phyloP scores from a whole-genome alignment of 805 yeast species.

The Myxozyma nipponensis region DNA sequence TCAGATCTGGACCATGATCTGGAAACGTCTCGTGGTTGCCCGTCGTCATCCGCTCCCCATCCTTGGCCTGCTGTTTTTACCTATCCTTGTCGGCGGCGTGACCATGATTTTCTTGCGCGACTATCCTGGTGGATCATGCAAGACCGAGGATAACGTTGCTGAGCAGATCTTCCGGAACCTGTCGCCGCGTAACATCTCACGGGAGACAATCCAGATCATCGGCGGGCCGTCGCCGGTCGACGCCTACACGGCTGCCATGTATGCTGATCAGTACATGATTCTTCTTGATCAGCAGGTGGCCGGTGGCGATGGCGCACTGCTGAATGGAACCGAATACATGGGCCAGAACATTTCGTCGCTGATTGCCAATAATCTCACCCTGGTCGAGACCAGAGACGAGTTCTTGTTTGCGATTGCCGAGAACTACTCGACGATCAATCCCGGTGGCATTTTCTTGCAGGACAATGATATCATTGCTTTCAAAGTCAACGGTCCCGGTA shows the following conservation, averaged over 20 bases:
- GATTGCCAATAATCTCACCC: constrained; percentile 13
- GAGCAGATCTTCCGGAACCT: constrained; percentile 24
- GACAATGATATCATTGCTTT: constrained; percentile 33
- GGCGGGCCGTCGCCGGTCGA: constrained; percentile 27
- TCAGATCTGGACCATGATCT: constrained; percentile 35
- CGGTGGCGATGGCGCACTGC: background rate
- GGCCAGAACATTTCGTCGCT: constrained; percentile 14
- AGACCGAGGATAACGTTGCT: constrained; percentile 23
- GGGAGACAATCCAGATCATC: constrained; percentile 13
- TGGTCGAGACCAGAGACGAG: constrained; percentile 28
- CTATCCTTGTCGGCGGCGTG: constrained; percentile 35
- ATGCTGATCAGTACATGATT: constrained; percentile 11
- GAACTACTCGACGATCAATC: constrained; percentile 31
- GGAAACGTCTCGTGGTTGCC: constrained; percentile 34
- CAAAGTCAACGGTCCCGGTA: constrained; percentile 29
- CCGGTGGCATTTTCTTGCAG: constrained; percentile 35
- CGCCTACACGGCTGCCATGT: constrained; percentile 20
- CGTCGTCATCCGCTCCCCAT: constrained; percentile 34
- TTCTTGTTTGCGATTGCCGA: constrained; percentile 27
- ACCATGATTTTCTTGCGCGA: constrained; percentile 25
- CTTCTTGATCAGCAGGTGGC: constrained; percentile 5
- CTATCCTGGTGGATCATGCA: constrained; percentile 25
- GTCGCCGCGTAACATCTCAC: constrained; percentile 10
- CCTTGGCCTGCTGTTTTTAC: constrained; percentile 32
- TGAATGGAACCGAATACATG: constrained; percentile 14